Evolutionary conservation across 345 rosid genomes (phyloP).

Genomic region (Eucalyptus paniculata): DNA sequence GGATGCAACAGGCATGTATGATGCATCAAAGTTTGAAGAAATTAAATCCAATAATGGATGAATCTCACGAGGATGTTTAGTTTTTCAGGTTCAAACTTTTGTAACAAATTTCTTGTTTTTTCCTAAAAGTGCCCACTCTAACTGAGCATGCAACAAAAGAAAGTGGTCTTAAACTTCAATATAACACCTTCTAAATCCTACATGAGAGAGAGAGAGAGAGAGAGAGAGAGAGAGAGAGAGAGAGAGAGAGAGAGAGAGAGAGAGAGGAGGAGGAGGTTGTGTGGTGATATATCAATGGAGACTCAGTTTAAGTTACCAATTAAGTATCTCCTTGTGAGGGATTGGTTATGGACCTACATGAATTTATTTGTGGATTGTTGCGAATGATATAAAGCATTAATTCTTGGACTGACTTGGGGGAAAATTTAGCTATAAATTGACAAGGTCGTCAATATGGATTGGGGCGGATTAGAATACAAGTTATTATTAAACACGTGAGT

Average conservation of each 20-base stretch:
- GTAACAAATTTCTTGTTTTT: not conserved
- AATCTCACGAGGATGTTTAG: not conserved
- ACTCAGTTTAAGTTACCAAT: not conserved
- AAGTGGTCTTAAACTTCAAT: not conserved
- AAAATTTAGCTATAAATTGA: not conserved
- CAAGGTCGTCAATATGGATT: too few species aligned
- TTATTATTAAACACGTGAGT: too few species aligned
- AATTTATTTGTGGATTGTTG: not conserved
- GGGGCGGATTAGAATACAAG: too few species aligned
- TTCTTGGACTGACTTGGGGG: not conserved
- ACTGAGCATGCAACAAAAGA: not conserved
- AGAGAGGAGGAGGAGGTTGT: not conserved
- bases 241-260: not conserved
- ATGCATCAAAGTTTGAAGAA: not conserved
- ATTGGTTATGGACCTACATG: not conserved
- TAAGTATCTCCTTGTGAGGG: not conserved
- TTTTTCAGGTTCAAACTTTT: not conserved
- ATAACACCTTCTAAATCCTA: not conserved
- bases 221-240: not conserved
- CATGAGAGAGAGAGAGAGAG: not conserved
- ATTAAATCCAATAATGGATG: not conserved
- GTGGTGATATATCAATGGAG: not conserved
- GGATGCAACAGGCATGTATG: not conserved
- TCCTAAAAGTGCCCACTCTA: not conserved
- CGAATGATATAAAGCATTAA: not conserved